These are phyloP conservation scores for Schwanniomyces polymorphus DNA, from an alignment of 805 yeast species.

Conservation along the genomic window DNA sequence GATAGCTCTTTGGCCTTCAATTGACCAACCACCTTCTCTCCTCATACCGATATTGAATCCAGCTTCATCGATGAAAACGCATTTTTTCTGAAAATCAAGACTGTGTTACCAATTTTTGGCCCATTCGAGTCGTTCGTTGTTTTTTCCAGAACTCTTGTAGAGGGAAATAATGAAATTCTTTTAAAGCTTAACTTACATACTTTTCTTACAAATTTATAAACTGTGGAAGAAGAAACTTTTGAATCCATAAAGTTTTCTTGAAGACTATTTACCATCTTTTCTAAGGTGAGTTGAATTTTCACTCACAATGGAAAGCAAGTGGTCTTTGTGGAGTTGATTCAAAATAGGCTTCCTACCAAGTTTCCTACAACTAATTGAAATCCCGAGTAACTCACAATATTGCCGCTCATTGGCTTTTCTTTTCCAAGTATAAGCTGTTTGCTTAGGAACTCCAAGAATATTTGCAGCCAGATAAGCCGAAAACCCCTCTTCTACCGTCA, in stretches of 20 bases:
- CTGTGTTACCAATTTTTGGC: neutral
- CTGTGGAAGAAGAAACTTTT: neutral
- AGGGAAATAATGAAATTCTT: neutral
- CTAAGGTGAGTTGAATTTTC: neutral
- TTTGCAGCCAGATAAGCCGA: neutral
- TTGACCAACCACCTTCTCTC: neutral
- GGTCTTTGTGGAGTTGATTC: neutral
- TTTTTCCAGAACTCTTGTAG: neutral
- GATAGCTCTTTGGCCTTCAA: neutral
- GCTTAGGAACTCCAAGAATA: neutral
- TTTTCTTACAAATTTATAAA: neutral
- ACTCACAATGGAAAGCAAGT: neutral
- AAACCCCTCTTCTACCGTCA: neutral
- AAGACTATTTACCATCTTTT: neutral
- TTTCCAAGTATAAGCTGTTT: neutral
- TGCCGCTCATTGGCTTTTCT: too few relatives aligned
- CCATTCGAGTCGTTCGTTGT: neutral
- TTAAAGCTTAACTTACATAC: neutral
- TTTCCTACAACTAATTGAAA: neutral
- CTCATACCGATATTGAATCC: neutral
- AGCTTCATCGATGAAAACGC: neutral
- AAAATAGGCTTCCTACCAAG: neutral
- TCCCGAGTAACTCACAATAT: too few relatives aligned
- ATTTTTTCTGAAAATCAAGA: neutral
- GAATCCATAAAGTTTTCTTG: neutral